Conservation (phyloP, 1,284 basidiomycete genomes). For the Heterobasidion occidentale region DNA sequence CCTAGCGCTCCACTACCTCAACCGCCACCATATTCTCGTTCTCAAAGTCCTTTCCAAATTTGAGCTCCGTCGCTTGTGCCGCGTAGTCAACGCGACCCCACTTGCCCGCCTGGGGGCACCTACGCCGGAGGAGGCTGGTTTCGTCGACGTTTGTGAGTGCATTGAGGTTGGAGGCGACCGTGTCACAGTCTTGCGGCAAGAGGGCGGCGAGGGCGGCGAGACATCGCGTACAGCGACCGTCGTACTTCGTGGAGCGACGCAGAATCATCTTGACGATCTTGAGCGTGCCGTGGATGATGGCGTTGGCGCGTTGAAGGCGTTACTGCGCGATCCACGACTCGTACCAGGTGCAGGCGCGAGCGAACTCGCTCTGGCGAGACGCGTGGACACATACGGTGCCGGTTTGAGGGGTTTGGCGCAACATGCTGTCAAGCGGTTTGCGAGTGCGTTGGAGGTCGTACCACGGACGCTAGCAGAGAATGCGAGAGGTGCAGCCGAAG, state of each 20-base stretch:
- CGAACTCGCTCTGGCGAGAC: conserved; percentile 85
- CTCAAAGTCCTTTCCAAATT: conserved; percentile 99
- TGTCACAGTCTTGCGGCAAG: conserved; percentile 93
- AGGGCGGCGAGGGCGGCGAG: conserved; percentile 35
- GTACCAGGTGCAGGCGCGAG: conserved; percentile 94
- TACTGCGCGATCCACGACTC: conserved; percentile 86
- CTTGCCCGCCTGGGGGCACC: conserved; percentile 94
- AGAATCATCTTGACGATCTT: conserved; percentile 92
- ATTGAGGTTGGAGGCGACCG: conserved; percentile 97
- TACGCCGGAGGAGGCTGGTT: conserved; percentile 93
- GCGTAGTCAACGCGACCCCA: conserved; percentile 94
- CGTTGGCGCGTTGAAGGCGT: conserved; percentile 91
- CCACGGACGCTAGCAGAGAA: conserved; percentile 95
- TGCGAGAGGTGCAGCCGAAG: conserved; percentile 83
- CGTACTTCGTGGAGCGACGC: conserved; percentile 94
- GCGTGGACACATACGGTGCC: conserved; percentile 82
- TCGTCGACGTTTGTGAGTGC: conserved; percentile 90
- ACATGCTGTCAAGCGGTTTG: conserved; percentile 91
- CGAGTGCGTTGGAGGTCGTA: conserved; percentile 86
- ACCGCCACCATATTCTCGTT: conserved; percentile 89
- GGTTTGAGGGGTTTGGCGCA: conserved; percentile 89
- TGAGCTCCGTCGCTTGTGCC: conserved; percentile 89
- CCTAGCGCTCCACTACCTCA: conserved; percentile 95
- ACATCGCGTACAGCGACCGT: conserved; percentile 86
- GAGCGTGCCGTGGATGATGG: conserved; percentile 95